phyloP scores from a whole-genome alignment of 352 stramenopile species.

The Phytophthora pluvialis region DNA sequence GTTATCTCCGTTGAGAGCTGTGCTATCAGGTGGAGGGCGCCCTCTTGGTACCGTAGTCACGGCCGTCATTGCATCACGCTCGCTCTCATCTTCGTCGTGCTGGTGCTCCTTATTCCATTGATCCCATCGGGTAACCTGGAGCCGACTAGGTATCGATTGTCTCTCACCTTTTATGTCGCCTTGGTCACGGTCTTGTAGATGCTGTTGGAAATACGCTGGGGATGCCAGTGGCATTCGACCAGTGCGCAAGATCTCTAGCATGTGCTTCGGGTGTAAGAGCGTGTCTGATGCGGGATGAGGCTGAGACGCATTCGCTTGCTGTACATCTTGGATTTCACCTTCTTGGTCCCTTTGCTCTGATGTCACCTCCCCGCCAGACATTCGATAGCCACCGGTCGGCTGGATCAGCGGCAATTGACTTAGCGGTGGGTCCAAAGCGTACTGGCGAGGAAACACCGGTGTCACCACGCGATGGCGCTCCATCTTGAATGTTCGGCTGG shows the following conservation, averaged over 20 bases:
- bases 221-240: conserved; percentile 75
- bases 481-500: conserved; percentile 69
- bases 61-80: conserved; percentile 25
- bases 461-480: conserved; percentile 69
- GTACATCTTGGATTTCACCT: background rate
- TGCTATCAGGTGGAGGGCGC: background rate
- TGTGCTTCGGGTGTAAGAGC: conserved; percentile 64
- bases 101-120: conserved; percentile 41
- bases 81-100: conserved; percentile 29
- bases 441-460: conserved; percentile 45
- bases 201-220: conserved; percentile 55
- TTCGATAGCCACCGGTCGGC: conserved; percentile 18
- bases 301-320: background rate
- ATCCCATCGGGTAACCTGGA: conserved; percentile 46
- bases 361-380: conserved; percentile 13
- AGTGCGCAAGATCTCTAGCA: conserved; percentile 74
- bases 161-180: conserved; percentile 1
- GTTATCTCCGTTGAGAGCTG: background rate
- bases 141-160: conserved; percentile 26
- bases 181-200: conserved; percentile 41
- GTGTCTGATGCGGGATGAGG: conserved; percentile 28
- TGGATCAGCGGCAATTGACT: conserved; percentile 40
- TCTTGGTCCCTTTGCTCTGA: conserved; percentile 13
- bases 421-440: conserved; percentile 27
- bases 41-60: conserved; percentile 14